A percentile compares a stretch with the other conserved stretches of the same genome.
Evolutionary conservation across 208 protist species (phyloP).

Genomic region (Trypanosoma cruzi): DNA sequence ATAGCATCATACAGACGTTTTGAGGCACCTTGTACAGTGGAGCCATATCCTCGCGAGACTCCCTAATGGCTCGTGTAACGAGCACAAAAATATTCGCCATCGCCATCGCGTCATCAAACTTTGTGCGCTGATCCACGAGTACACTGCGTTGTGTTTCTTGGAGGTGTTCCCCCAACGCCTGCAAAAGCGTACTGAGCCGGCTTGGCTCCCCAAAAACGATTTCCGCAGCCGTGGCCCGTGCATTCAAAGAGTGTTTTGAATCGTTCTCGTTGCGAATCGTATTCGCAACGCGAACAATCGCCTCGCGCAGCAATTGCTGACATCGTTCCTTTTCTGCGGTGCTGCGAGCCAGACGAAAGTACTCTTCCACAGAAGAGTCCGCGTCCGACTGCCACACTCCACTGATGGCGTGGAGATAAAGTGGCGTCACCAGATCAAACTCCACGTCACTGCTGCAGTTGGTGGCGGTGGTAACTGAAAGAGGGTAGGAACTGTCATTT

Average conservation of each 20-base stretch:
- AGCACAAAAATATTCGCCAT: conserved; percentile 62
- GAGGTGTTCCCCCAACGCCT: conserved; percentile 39
- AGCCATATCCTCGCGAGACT: conserved; percentile 62
- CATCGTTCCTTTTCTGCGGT: conserved; percentile 53
- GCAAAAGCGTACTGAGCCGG: conserved; percentile 43
- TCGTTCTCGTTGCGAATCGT: conserved; percentile 25
- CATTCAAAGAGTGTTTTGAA: not conserved
- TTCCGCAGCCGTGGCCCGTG: conserved; percentile 55
- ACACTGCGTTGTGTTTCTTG: conserved; percentile 45
- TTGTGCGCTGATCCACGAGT: conserved; percentile 45
- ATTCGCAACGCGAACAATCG: conserved; percentile 54
- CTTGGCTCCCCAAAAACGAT: conserved; percentile 61
- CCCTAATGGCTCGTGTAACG: conserved; percentile 55
- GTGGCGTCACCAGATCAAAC: conserved; percentile 21
- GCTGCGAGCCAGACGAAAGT: conserved; percentile 28
- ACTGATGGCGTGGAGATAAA: conserved; percentile 14
- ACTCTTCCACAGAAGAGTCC: conserved; percentile 9
- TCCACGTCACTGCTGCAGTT: conserved; percentile 7
- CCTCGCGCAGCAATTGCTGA: conserved; percentile 59
- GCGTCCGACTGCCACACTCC: not conserved
- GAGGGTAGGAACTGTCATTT: conserved; percentile 54
- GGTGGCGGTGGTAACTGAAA: not conserved
- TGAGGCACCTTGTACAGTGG: conserved; percentile 38
- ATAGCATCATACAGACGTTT: conserved; percentile 34
- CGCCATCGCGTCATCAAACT: conserved; percentile 60